phyloP scores from a whole-genome alignment of 306 rosid species.

The peach (Prunus persica) region DNA sequence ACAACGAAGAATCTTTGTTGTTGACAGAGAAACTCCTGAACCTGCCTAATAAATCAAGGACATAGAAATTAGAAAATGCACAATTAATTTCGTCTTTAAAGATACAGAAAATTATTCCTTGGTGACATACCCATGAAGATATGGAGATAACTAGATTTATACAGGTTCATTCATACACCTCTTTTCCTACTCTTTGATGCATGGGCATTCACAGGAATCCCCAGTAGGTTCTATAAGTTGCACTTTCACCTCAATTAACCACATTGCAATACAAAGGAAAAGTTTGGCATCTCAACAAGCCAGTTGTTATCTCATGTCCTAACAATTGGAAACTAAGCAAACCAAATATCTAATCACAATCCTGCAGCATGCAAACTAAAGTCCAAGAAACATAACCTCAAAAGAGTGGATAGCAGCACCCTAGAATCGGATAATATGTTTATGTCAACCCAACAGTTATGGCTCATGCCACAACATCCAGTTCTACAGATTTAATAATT shows the following conservation, averaged over 20 bases:
- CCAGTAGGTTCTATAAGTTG: slow-evolving; percentile 3
- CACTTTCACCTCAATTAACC: neutral
- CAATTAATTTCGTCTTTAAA: neutral
- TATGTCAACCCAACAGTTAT: neutral
- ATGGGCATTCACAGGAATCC: neutral
- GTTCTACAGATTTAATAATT: neutral
- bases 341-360: slow-evolving; percentile 1
- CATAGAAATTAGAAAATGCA: slow-evolving; percentile 6
- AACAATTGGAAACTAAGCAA: neutral
- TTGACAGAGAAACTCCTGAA: slow-evolving; percentile 59
- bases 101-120: slow-evolving; percentile 7
- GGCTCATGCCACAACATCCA: neutral
- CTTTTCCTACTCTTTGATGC: neutral
- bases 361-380: neutral
- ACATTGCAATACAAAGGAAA: neutral
- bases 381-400: neutral
- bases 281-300: neutral
- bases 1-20: slow-evolving; percentile 47
- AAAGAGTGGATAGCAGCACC: neutral
- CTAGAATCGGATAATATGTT: neutral
- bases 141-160: neutral
- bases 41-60: slow-evolving; percentile 45
- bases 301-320: neutral
- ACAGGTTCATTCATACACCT: neutral
- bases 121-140: neutral